Evolutionary conservation across 202 grass and related monocot species (phyloP).

Genomic region (Digitaria exilis): DNA sequence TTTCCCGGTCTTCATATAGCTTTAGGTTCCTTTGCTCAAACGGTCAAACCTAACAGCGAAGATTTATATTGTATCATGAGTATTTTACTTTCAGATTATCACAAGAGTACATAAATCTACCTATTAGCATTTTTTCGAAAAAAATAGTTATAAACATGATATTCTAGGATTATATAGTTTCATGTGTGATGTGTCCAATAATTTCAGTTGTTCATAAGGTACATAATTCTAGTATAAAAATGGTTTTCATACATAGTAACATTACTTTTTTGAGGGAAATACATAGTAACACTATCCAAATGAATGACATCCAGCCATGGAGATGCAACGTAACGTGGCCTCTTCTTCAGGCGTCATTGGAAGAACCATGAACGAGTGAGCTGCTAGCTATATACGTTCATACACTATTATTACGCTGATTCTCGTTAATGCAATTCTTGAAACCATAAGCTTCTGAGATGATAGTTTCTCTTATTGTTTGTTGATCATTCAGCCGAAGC

Average conservation of each 20-base stretch:
- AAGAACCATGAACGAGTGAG: conserved; percentile 87
- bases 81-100: conserved; percentile 11
- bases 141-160: background rate
- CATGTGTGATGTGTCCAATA: background rate
- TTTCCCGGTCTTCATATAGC: background rate
- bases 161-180: background rate
- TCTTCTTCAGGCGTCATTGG: conserved; percentile 81
- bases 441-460: conserved; percentile 18
- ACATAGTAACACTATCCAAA: no score
- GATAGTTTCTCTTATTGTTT: background rate
- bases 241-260: background rate
- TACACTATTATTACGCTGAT: background rate
- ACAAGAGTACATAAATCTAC: background rate
- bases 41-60: conserved; percentile 7
- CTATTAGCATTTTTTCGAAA: background rate
- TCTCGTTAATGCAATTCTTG: background rate
- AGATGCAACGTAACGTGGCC: conserved; percentile 78
- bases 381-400: no score
- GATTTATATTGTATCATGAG: background rate
- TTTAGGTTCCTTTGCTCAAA: conserved; percentile 12
- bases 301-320: conserved; percentile 33
- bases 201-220: background rate
- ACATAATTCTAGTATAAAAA: background rate
- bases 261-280: no score
- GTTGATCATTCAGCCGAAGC: conserved; percentile 57